Percentiles rank a stretch among this genome's conserved stretches.
Evolutionary conservation across 2,329 filamentous ascomycete species (phyloP).

Genomic region (Botryosphaeria dothidea): DNA sequence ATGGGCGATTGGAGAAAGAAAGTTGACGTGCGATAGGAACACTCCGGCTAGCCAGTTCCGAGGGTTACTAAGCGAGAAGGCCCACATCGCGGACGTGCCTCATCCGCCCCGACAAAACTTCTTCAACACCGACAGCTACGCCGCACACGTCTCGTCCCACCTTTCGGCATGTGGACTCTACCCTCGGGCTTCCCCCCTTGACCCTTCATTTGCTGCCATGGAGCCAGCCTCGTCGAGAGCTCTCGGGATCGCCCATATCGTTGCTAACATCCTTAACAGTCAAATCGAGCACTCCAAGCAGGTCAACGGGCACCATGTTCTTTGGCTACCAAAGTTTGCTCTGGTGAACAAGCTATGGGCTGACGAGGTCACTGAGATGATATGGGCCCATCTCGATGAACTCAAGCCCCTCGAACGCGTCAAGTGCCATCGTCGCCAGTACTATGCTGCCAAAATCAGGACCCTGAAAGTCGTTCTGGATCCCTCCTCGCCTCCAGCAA

Average conservation of each 20-base stretch:
- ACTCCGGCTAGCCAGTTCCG: not conserved
- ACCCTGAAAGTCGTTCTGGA: not conserved
- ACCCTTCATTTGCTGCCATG: not conserved
- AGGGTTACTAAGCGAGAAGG: not conserved
- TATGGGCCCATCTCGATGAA: not conserved
- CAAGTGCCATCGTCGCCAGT: not conserved
- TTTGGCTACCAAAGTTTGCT: not conserved
- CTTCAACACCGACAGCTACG: not conserved
- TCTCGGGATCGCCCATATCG: constrained; percentile 8
- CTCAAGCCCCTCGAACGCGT: not conserved
- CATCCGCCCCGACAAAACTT: not conserved
- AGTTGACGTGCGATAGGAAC: too few relatives aligned
- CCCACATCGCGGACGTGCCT: not conserved
- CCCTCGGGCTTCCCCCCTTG: not conserved
- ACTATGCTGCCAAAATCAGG: not conserved
- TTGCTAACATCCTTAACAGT: constrained; percentile 5
- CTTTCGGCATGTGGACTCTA: constrained; percentile 1
- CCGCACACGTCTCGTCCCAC: not conserved
- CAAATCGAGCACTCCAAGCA: not conserved
- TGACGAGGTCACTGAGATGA: constrained; percentile 2
- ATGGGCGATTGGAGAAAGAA: too few relatives aligned
- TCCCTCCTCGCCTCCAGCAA: not conserved
- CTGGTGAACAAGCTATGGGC: constrained; percentile 14
- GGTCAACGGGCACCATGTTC: not conserved
- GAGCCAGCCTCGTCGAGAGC: constrained; percentile 7